These are phyloP conservation scores for Aquilaria yunnanensis DNA, from an alignment of 345 rosid species.

Conservation along the genomic window DNA sequence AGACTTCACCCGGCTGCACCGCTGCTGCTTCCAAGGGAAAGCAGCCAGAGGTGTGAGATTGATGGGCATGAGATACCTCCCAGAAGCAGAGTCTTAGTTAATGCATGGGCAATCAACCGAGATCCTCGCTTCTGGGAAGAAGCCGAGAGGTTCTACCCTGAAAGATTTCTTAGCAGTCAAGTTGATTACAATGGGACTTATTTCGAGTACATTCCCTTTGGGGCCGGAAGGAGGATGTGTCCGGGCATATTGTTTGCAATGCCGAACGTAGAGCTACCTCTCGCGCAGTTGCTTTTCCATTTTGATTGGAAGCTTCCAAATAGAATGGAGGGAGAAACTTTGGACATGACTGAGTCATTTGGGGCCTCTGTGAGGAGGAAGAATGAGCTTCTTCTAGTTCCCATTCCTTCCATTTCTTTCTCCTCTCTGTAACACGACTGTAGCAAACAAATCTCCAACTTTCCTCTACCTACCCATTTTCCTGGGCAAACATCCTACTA, in stretches of 20 bases:
- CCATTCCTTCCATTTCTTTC: neutral
- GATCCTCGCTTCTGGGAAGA: too few species aligned
- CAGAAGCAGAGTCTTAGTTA: too few species aligned
- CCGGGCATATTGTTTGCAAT: neutral
- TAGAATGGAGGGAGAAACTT: neutral
- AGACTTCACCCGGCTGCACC: neutral
- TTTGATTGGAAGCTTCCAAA: conserved; percentile 3
- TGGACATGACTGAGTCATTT: neutral
- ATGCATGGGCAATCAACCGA: too few species aligned
- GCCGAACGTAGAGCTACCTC: neutral
- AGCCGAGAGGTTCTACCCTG: neutral
- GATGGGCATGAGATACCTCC: too few species aligned
- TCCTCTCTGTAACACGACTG: too few species aligned
- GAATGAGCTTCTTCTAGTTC: neutral
- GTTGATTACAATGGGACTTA: neutral
- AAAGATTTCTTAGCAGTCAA: neutral
- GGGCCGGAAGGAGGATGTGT: conserved; percentile 9
- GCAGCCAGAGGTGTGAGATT: too few species aligned
- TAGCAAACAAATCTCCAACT: too few species aligned
- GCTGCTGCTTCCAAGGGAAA: neutral
- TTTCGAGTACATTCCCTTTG: conserved; percentile 3
- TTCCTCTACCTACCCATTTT: too few species aligned
- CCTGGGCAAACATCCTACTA: too few species aligned
- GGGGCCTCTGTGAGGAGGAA: neutral
- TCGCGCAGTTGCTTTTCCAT: neutral